Evolutionary conservation across 2,329 filamentous ascomycete species (phyloP), one percentile per base, ranked within the genome.

Genomic region (Lecanicillium sp.): DNA sequence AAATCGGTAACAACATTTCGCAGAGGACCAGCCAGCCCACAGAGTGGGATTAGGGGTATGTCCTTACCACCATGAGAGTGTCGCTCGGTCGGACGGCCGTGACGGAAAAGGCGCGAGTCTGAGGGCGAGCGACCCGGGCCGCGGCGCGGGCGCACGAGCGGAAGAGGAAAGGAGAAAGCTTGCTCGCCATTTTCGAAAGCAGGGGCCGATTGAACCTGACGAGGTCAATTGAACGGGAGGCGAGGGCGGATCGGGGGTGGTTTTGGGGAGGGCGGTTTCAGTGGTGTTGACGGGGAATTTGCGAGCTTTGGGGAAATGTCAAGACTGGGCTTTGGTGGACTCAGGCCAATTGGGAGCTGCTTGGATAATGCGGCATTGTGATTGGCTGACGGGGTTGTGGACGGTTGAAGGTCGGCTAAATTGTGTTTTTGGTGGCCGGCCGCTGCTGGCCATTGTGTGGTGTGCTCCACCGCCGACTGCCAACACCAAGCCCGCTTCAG

Each of bases 161-260:
- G 65, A 87, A 69, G 56, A 85, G 64, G 59, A 82, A 74, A 34
- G 87, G 84, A 44, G 81, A 74, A 59, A 94, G 68, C 71, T 83
- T 90, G 62, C 84, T 89, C 61, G 87, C 84, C 88, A 95, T 94
- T 55, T 49, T 53, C 22, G 22, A 25, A 25, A 7, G 11, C 22
- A 25, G 22, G 22, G 7, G 11, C 22, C 22, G 22, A 25, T 25
- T 25, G 22, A 25, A 11, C 22, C 22, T 25, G 30, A 15, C n/a
- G n/a, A 17, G 37, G 39, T 33, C 39, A 38, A 47, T 46, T 36
- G 44, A 44, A 37, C 43, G 43, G 37, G 42, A 39, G 35, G 46
- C 45, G 42, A 47, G 36, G 45, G 41, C 43, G 43, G 42, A 44
- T 39, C 43, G 46, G 41, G 45, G 46, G 42, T 46, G 39, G 42